Conservation (phyloP, 371 early-diverging fungal species). For the Mortierella polycephala region DNA sequence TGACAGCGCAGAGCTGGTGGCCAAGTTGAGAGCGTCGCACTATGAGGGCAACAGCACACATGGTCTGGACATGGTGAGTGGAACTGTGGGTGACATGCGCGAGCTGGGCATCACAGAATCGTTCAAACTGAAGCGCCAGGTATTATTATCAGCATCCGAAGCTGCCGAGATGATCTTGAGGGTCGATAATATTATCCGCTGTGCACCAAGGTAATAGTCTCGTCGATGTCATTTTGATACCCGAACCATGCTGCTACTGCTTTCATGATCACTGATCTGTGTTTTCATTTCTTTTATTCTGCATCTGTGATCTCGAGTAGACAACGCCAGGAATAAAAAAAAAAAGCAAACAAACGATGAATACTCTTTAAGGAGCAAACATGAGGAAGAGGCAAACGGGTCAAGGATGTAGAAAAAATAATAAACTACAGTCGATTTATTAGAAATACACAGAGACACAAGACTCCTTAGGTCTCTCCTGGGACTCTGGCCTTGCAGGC, state of each 20-base stretch:
- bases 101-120: conserved; percentile 97
- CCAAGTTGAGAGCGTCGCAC: conserved; percentile 94
- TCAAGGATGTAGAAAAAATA: too few relatives aligned
- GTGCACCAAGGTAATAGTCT: conserved; percentile 80
- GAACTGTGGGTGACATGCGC: conserved; percentile 86
- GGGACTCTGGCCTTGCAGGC: conserved; percentile 85
- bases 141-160: conserved; percentile 97
- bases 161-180: conserved; percentile 99
- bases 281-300: neutral
- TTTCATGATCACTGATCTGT: neutral
- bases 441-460: neutral
- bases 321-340: too few relatives aligned
- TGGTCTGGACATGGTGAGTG: conserved; percentile 95
- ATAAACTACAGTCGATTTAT: neutral
- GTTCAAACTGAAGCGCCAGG: conserved; percentile 98
- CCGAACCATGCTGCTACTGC: neutral
- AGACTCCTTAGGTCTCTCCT: conserved; percentile 58
- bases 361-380: too few relatives aligned
- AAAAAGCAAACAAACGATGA: too few relatives aligned
- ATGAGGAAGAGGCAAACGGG: too few relatives aligned
- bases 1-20: conserved; percentile 94
- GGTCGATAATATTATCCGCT: conserved; percentile 98
- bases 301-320: too few relatives aligned
- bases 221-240: too few relatives aligned
- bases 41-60: conserved; percentile 81